These are phyloP conservation scores for Fusarium chaquense DNA, from an alignment of 2,329 filamentous ascomycete species.

Conservation along the genomic window DNA sequence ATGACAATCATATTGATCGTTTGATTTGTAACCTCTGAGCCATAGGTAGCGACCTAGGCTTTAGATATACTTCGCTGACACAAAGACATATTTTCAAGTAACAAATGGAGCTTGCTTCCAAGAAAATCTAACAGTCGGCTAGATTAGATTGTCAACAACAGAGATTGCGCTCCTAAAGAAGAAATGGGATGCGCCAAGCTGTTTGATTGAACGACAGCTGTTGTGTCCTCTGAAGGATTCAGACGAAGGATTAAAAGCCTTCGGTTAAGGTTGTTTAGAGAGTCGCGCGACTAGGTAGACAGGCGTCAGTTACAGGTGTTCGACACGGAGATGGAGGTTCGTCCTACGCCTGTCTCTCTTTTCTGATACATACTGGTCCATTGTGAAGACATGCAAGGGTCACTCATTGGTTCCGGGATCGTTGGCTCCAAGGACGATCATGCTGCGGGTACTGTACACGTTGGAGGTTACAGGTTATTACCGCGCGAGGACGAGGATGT, in stretches of 20 bases:
- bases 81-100: background rate
- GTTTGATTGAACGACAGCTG: slow-evolving; percentile 14
- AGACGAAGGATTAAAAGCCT: slow-evolving; percentile 10
- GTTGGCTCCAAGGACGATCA: slow-evolving; percentile 37
- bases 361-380: slow-evolving; percentile 19
- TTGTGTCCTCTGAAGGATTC: slow-evolving; percentile 27
- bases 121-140: slow-evolving; percentile 4
- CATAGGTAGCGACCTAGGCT: no score
- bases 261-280: slow-evolving; percentile 28
- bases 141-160: slow-evolving; percentile 2
- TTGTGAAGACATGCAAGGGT: slow-evolving; percentile 16
- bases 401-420: slow-evolving; percentile 33
- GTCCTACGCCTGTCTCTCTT: slow-evolving; percentile 1
- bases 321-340: slow-evolving; percentile 15
- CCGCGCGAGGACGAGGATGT: background rate
- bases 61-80: background rate
- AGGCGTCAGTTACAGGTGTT: slow-evolving; percentile 42
- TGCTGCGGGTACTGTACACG: slow-evolving; percentile 36
- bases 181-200: slow-evolving; percentile 36
- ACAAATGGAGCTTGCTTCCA: background rate
- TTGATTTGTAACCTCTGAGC: background rate
- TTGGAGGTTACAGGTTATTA: slow-evolving; percentile 11
- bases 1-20: background rate
- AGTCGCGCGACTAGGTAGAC: slow-evolving; percentile 36
- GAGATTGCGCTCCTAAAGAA: slow-evolving; percentile 31